These are phyloP conservation scores for Volvariella surrecta DNA, from an alignment of 1,284 basidiomycete species.

Conservation along the genomic window DNA sequence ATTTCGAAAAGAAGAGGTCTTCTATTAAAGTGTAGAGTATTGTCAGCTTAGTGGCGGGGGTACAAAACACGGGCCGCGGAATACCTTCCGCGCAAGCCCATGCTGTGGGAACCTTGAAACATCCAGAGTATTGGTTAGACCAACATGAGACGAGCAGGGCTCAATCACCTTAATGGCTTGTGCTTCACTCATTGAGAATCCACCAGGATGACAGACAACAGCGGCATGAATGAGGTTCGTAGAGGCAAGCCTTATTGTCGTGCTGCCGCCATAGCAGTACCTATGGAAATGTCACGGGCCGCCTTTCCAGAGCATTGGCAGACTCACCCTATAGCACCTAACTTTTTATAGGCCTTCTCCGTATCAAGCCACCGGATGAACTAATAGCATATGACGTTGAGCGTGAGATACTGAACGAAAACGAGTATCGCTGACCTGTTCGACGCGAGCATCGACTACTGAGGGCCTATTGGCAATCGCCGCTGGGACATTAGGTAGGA, in stretches of 20 bases:
- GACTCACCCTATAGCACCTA: constrained; percentile 52
- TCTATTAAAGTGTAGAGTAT: too few species aligned
- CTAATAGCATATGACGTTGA: constrained; percentile 19
- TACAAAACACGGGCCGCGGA: not conserved
- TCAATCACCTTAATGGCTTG: constrained; percentile 33
- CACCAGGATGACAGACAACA: constrained; percentile 51
- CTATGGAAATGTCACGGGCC: constrained; percentile 16
- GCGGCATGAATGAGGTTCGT: constrained; percentile 35
- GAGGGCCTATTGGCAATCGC: constrained; percentile 30
- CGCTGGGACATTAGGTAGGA: constrained; percentile 22
- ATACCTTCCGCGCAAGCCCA: constrained; percentile 50
- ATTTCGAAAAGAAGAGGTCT: constrained; percentile 36
- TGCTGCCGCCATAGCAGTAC: constrained; percentile 55
- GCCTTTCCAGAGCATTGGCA: not conserved
- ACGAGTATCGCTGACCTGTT: constrained; percentile 15
- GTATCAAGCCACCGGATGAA: constrained; percentile 38
- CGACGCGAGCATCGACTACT: constrained; percentile 27
- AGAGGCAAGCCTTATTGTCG: constrained; percentile 30
- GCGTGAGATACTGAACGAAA: not conserved
- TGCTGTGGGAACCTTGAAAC: constrained; percentile 25
- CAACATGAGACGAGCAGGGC: too few species aligned
- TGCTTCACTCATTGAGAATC: constrained; percentile 27
- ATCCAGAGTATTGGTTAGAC: too few species aligned
- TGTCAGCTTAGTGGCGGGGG: not conserved
- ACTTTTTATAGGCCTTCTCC: constrained; percentile 44